phyloP scores from a whole-genome alignment of 805 yeast genomes.

The Ogataea siamensis region DNA sequence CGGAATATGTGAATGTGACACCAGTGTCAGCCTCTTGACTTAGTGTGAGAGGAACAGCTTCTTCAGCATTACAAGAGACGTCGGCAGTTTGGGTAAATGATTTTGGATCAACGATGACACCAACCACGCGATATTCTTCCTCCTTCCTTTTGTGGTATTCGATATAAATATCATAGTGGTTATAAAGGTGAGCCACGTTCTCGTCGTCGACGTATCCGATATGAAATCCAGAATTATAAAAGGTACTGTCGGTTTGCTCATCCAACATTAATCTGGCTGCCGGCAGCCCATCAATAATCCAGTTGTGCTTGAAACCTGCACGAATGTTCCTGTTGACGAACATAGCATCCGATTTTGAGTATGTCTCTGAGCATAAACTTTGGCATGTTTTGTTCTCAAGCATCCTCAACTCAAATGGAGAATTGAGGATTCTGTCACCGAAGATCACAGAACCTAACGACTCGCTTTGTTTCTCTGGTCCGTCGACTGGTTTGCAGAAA shows the following conservation, averaged over 20 bases:
- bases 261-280: slow-evolving; percentile 69
- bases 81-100: slow-evolving; percentile 40
- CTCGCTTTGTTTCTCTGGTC: slow-evolving; percentile 73
- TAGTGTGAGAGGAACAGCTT: slow-evolving; percentile 43
- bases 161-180: slow-evolving; percentile 75
- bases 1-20: slow-evolving; percentile 85
- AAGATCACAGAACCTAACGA: slow-evolving; percentile 89
- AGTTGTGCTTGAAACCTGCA: slow-evolving; percentile 83
- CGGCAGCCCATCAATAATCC: slow-evolving; percentile 95
- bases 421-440: slow-evolving; percentile 92
- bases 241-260: slow-evolving; percentile 53
- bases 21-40: slow-evolving; percentile 47
- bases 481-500: slow-evolving; percentile 75
- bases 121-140: slow-evolving; percentile 81
- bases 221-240: slow-evolving; percentile 79
- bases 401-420: slow-evolving; percentile 85
- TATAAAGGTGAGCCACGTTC: slow-evolving; percentile 57
- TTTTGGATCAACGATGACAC: slow-evolving; percentile 72
- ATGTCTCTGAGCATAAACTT: slow-evolving; percentile 58
- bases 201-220: slow-evolving; percentile 67
- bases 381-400: slow-evolving; percentile 67
- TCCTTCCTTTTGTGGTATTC: slow-evolving; percentile 79
- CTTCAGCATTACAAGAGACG: slow-evolving; percentile 21
- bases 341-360: slow-evolving; percentile 62
- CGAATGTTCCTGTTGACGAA: slow-evolving; percentile 78